Evolutionary conservation across 768 basidiomycete species (phyloP).

Genomic region (Inosperma sp.): DNA sequence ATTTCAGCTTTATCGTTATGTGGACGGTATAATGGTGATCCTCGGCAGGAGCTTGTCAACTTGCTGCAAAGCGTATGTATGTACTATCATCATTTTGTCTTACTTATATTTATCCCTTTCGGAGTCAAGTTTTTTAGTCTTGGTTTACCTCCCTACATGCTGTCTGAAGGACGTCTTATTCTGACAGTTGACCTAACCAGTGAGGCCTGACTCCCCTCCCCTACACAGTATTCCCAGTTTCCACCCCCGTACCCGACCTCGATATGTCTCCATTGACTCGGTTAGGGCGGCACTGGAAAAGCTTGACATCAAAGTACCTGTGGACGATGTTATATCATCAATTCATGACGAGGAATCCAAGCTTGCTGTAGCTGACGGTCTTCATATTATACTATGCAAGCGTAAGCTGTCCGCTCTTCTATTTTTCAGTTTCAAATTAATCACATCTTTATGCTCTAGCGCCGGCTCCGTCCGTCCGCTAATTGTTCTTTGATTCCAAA

Average conservation of each 20-base stretch:
- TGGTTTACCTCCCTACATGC: too few relatives aligned
- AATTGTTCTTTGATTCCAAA: constrained; percentile 1
- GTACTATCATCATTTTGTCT: too few relatives aligned
- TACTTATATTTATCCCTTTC: too few relatives aligned
- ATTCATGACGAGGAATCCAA: constrained; percentile 4
- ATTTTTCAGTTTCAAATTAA: background rate
- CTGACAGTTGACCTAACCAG: too few relatives aligned
- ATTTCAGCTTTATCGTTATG: too few relatives aligned
- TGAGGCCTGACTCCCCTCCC: too few relatives aligned
- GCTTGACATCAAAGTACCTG: constrained; percentile 1
- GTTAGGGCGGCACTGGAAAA: constrained; percentile 5
- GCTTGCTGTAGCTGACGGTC: background rate
- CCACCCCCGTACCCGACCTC: background rate
- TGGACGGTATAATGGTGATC: too few relatives aligned
- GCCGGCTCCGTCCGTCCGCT: constrained; percentile 2
- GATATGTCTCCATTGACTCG: constrained; percentile 4
- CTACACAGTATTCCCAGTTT: too few relatives aligned
- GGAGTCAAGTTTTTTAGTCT: too few relatives aligned
- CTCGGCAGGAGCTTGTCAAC: too few relatives aligned
- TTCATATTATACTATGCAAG: constrained; percentile 1
- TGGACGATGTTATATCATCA: constrained; percentile 1
- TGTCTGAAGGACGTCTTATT: too few relatives aligned
- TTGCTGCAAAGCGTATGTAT: too few relatives aligned
- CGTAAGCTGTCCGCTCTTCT: constrained; percentile 1
- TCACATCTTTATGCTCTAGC: background rate